These are phyloP conservation scores for Lumnitzera racemosa DNA, from an alignment of 345 rosid genomes.

Conservation along the genomic window DNA sequence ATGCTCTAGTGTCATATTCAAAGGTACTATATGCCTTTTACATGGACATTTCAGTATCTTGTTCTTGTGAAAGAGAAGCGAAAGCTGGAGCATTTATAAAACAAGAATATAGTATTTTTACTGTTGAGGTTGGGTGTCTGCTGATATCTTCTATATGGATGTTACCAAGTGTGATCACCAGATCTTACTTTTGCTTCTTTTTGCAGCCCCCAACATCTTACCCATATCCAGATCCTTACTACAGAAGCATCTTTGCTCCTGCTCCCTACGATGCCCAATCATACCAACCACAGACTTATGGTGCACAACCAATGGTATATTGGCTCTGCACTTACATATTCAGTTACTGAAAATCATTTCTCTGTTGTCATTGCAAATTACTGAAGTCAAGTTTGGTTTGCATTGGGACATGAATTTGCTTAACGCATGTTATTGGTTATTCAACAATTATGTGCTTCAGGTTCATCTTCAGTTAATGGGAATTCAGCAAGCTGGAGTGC, in stretches of 20 bases:
- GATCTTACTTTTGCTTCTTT: constrained; percentile 14
- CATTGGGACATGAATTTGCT: neutral
- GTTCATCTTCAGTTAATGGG: constrained; percentile 95
- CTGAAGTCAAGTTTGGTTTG: neutral
- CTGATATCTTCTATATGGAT: neutral
- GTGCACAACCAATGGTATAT: constrained; percentile 68
- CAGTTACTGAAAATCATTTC: neutral
- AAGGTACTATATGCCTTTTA: no score
- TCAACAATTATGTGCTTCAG: constrained; percentile 21
- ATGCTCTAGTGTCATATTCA: no score
- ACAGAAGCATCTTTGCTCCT: constrained; percentile 91
- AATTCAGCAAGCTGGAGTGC: constrained; percentile 96
- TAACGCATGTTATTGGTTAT: neutral
- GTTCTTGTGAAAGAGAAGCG: no score
- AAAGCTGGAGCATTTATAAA: no score
- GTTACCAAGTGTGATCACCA: neutral
- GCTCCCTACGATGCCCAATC: constrained; percentile 70
- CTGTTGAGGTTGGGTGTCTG: neutral
- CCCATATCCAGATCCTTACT: constrained; percentile 94
- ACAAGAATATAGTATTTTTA: no score
- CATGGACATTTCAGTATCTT: no score
- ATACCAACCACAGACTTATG: constrained; percentile 70
- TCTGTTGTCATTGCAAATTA: neutral
- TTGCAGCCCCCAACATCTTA: constrained; percentile 66
- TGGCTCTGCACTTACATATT: constrained; percentile 1